phyloP scores from a whole-genome alignment of 306 rosid genomes.

The Cicer cuneatum region DNA sequence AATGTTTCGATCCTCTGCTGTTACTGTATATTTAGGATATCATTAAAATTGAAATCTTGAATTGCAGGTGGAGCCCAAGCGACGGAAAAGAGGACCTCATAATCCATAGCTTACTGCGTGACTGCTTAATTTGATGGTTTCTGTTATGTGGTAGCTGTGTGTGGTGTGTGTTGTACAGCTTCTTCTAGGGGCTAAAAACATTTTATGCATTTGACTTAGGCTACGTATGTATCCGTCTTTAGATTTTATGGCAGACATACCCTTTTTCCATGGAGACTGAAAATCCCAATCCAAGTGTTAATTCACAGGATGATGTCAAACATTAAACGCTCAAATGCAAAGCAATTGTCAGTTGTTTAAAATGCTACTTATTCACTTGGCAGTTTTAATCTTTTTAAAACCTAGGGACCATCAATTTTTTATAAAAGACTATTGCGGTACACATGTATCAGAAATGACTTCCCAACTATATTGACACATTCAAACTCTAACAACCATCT shows the following conservation, averaged over 20 bases:
- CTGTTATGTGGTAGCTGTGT: slow-evolving; percentile 15
- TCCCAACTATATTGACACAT: too few relatives aligned
- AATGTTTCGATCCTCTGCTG: too few relatives aligned
- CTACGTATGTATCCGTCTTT: slow-evolving; percentile 36
- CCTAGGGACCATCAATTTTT: not conserved
- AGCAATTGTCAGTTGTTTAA: not conserved
- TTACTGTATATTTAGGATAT: too few relatives aligned
- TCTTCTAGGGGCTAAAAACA: slow-evolving; percentile 46
- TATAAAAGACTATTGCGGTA: too few relatives aligned
- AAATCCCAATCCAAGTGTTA: slow-evolving; percentile 28
- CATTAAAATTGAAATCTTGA: too few relatives aligned
- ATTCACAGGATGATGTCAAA: slow-evolving; percentile 15
- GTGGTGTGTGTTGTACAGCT: slow-evolving; percentile 49
- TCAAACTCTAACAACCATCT: too few relatives aligned
- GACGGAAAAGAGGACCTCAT: slow-evolving; percentile 48
- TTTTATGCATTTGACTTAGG: slow-evolving; percentile 41
- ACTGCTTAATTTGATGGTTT: slow-evolving; percentile 24
- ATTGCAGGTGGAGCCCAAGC: slow-evolving; percentile 50
- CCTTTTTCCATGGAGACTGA: slow-evolving; percentile 30
- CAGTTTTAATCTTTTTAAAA: not conserved
- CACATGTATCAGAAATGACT: too few relatives aligned
- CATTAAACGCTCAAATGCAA: slow-evolving; percentile 3
- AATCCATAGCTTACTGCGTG: not conserved
- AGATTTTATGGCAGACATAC: slow-evolving; percentile 35
- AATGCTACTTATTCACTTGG: not conserved